Base-by-base conservation (phyloP, 2,329 filamentous ascomycete genomes). In the Cordyceps fumosorosea region DNA sequence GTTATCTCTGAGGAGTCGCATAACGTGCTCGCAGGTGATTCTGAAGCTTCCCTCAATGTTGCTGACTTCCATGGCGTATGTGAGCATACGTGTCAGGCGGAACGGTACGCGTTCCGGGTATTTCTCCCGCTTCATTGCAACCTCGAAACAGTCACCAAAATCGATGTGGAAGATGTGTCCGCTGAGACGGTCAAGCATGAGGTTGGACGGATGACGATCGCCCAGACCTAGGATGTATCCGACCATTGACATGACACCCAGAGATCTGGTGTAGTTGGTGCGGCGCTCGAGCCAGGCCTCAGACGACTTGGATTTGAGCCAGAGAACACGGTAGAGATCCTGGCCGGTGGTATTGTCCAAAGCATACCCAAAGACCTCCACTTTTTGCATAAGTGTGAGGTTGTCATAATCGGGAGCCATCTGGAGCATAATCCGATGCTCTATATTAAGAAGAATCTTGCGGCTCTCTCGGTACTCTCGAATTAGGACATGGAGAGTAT, bases 171-270 rank as follows among this genome's bases (percentile, higher is more conserved):
- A 89, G 65, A 99, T 95, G 79, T 96, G 96, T 72, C 95, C 95
- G 1, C 93, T 98, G 64, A 96, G 87, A 45, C 92, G 89, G 75
- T 99, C 95, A 47, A 99, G 88, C 89, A 99, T 96, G 70, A 99
- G 79, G 75, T 99, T 99, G 64, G 92, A 97, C 44, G 96, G 96
- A 77, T 99, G 95, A 54, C 96, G 88, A 77, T 99, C 95, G 60
- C 95, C 95, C 16, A 99, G 81, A 64, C 95, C 96, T 24, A 99
- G 86, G 66, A 99, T 98, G 75, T 99, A 99, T 66, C 95, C 95
- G n/a, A 98, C 95, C 92, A 99, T 99, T n/a, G 92, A 97, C 95
- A 99, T 99, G 70, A 99, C 95, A 68, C 91, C 95, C 2, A 99
- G 82, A 1, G 93, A 98, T 63, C 95, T 89, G 20, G 95, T 99